phyloP scores from a whole-genome alignment of 73 alveolate species.

The Paraurostyla sp. region DNA sequence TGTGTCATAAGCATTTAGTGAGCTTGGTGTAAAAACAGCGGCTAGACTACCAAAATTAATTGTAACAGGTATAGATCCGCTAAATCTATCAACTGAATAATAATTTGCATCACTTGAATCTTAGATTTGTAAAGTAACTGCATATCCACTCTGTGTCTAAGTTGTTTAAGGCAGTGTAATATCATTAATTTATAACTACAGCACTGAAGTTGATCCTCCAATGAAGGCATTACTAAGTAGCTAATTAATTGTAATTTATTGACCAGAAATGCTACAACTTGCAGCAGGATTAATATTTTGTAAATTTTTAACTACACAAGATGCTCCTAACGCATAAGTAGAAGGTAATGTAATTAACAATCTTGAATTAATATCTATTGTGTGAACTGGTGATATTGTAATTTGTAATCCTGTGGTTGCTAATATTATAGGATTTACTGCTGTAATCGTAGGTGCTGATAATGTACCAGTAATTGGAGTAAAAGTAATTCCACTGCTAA shows the following conservation, averaged over 20 bases:
- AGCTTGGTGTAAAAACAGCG: constrained; percentile 19
- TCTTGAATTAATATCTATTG: constrained; percentile 19
- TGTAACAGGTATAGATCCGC: constrained; percentile 25
- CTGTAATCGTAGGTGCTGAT: neutral
- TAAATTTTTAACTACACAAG: neutral
- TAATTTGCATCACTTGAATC: constrained; percentile 7
- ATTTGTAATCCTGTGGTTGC: constrained; percentile 40
- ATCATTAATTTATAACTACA: constrained; percentile 40
- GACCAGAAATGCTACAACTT: neutral
- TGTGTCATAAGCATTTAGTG: constrained; percentile 34
- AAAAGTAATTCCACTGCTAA: constrained; percentile 66
- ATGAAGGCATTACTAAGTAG: neutral
- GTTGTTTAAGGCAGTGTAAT: constrained; percentile 63
- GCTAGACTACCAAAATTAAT: constrained; percentile 49
- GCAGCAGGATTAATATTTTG: neutral
- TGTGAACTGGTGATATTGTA: constrained; percentile 25
- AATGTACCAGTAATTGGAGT: constrained; percentile 65
- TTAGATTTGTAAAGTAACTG: neutral
- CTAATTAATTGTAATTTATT: constrained; percentile 3
- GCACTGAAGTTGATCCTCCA: constrained; percentile 29
- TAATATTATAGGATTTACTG: constrained; percentile 1
- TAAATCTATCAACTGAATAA: constrained; percentile 51
- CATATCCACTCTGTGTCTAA: constrained; percentile 37
- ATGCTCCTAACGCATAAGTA: constrained; percentile 1
- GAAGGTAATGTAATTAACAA: constrained; percentile 20